phyloP scores from a whole-genome alignment of 2,329 filamentous ascomycete genomes.

The Neofusicoccum umdonicola region DNA sequence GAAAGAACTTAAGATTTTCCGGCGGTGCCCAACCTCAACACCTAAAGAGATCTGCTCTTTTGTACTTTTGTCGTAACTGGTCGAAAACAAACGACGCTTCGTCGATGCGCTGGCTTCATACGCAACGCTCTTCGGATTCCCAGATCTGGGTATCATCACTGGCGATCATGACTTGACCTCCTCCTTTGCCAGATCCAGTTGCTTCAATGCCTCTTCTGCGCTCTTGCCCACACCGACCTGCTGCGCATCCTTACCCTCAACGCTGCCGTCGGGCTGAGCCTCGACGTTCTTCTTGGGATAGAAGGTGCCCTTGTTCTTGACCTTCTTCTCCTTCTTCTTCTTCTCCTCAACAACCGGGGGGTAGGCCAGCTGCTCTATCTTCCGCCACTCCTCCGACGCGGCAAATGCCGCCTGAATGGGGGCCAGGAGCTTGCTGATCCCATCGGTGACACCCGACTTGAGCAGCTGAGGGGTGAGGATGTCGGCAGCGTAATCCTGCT shows the following conservation, averaged over 20 bases:
- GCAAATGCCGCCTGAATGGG: constrained; percentile 76
- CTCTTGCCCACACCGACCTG: constrained; percentile 41
- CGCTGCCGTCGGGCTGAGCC: constrained; percentile 46
- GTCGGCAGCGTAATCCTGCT: constrained; percentile 77
- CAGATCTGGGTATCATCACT: background rate
- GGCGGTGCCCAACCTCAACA: background rate
- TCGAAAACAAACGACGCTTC: background rate
- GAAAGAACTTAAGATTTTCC: background rate
- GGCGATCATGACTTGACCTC: constrained; percentile 17
- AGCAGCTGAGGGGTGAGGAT: constrained; percentile 80
- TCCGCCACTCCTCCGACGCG: constrained; percentile 74
- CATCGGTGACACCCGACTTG: constrained; percentile 77
- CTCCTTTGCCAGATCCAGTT: constrained; percentile 21
- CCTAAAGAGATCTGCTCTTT: background rate
- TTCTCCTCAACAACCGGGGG: constrained; percentile 61
- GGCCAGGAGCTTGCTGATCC: constrained; percentile 68
- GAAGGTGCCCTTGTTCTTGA: constrained; percentile 62
- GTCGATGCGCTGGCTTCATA: background rate
- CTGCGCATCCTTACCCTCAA: constrained; percentile 43
- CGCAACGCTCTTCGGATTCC: background rate
- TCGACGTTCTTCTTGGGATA: constrained; percentile 50
- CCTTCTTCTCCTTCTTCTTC: constrained; percentile 70
- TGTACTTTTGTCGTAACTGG: background rate
- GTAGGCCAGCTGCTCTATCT: constrained; percentile 75
- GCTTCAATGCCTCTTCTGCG: constrained; percentile 35